Percentiles rank a stretch among this genome's conserved stretches.
Conservation (phyloP, 1,139 yeast species). For the Saccharomyces hybrid region DNA sequence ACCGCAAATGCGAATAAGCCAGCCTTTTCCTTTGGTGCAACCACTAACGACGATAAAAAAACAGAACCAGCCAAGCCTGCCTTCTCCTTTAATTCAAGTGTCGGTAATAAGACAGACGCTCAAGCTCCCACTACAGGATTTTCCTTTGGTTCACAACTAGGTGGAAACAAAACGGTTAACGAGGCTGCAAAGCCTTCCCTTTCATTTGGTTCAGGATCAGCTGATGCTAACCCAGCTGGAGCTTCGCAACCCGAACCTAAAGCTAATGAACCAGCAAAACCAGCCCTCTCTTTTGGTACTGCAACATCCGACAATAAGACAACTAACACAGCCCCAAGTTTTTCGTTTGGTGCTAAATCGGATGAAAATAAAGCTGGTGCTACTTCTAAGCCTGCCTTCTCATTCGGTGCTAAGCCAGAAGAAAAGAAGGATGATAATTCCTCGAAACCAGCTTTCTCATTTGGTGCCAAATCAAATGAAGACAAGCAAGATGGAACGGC, state of each 20-base stretch:
- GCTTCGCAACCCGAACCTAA: constrained; percentile 3
- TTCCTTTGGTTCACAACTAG: constrained; percentile 19
- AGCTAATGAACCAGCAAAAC: constrained; percentile 1
- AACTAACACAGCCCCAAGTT: constrained; percentile 6
- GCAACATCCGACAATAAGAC: constrained; percentile 10
- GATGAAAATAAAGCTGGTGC: neutral
- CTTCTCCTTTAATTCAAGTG: constrained; percentile 17
- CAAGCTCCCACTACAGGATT: constrained; percentile 20
- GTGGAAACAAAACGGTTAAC: constrained; percentile 14
- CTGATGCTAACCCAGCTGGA: constrained; percentile 6
- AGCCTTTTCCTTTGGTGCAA: constrained; percentile 10
- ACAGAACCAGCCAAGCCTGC: constrained; percentile 21
- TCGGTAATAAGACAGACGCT: constrained; percentile 13
- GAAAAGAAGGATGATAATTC: constrained; percentile 6
- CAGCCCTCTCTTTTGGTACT: constrained; percentile 10
- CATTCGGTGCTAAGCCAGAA: constrained; percentile 20
- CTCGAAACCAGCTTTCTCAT: constrained; percentile 26
- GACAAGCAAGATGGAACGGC: constrained; percentile 20
- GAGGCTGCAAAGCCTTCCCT: constrained; percentile 8
- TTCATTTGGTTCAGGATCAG: constrained; percentile 6
- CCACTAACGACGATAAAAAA: constrained; percentile 12
- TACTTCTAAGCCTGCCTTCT: constrained; percentile 14
- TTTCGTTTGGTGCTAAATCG: constrained; percentile 14
- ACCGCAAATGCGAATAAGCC: constrained; percentile 8
- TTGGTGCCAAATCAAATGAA: constrained; percentile 26